Evolutionary conservation across 208 protist species (phyloP).

Genomic region (Crithidia expoeki): DNA sequence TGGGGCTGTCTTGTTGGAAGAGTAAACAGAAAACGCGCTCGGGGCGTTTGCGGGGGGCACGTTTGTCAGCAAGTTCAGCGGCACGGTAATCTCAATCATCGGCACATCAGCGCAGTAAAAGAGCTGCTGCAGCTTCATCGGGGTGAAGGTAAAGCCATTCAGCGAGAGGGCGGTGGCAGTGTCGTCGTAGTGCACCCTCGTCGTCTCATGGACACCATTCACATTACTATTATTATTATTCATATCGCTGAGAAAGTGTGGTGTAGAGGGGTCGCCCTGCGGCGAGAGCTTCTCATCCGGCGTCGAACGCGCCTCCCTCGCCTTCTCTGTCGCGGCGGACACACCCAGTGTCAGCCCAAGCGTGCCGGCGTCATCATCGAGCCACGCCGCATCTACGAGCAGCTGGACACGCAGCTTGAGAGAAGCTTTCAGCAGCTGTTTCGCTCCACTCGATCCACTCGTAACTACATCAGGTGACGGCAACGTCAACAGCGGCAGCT

Average conservation of each 20-base stretch:
- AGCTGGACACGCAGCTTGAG: conserved; percentile 17
- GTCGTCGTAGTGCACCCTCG: conserved; percentile 1
- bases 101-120: conserved; percentile 21
- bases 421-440: conserved; percentile 1
- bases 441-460: not conserved
- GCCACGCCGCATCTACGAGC: conserved; percentile 19
- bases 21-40: too few species aligned
- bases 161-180: conserved; percentile 16
- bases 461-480: not conserved
- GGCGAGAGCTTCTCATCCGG: not conserved
- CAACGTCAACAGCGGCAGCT: conserved; percentile 23
- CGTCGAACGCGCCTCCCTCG: not conserved
- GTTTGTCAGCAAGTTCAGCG: conserved; percentile 15
- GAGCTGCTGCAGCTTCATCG: conserved; percentile 20
- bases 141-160: conserved; percentile 28
- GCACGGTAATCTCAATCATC: conserved; percentile 20
- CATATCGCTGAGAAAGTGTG: too few species aligned
- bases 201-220: too few species aligned
- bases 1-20: not conserved
- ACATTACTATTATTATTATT: not conserved
- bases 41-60: not conserved
- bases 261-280: not conserved
- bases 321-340: conserved; percentile 9
- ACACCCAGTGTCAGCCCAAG: conserved; percentile 20
- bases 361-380: conserved; percentile 5